Base-by-base conservation (phyloP, 805 yeast species). In the Geotrichum ghanense region DNA sequence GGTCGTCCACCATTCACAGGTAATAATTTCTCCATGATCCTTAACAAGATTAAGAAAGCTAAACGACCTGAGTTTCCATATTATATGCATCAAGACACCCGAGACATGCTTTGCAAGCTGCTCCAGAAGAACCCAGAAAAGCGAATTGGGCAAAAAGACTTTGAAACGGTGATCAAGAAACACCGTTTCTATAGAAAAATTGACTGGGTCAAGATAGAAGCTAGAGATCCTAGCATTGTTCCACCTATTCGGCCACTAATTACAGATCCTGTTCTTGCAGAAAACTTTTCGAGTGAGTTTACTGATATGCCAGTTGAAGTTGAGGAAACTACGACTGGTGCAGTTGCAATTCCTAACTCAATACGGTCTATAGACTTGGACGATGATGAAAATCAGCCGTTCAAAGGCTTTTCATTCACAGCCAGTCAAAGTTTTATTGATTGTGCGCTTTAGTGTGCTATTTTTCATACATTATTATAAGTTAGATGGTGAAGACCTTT, bases 1-100 rank as follows among this genome's bases (percentile, higher is more conserved):
- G 95, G 95, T 0, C 72, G 79, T 42, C 95, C 96, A 0, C 95
- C 95, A 1, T 86, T 84, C 62, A 83, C 92, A 0, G 96, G 95
- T 2, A 80, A 75, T 46, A 83, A 83, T 56, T 81, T 83, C 56
- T 81, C 81, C 59, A 75, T 73, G 41, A 83, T 87, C 23, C 72
- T 83, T 66, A 85, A 82, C 51, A 87, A 85, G 60, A 81, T 87
- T 24, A 69, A 75, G 40, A 73, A 81, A 45, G 64, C 73, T 20
- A 83, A 85, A 51, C 80, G 79, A 51, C 66, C 81, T 31, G 75
- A 72, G 47, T 67, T 80, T 39, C 95, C 95, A 0, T 82, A 75
- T 57, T 87, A 85, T 58, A 66, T 88, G 25, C 76, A 90, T 2
- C 74, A 72, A 22, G 94, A 86, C 45, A 89, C 92, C 49, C 84